Base-by-base conservation (phyloP, 2,329 filamentous ascomycete genomes). In the Fusarium gaditjirri region DNA sequence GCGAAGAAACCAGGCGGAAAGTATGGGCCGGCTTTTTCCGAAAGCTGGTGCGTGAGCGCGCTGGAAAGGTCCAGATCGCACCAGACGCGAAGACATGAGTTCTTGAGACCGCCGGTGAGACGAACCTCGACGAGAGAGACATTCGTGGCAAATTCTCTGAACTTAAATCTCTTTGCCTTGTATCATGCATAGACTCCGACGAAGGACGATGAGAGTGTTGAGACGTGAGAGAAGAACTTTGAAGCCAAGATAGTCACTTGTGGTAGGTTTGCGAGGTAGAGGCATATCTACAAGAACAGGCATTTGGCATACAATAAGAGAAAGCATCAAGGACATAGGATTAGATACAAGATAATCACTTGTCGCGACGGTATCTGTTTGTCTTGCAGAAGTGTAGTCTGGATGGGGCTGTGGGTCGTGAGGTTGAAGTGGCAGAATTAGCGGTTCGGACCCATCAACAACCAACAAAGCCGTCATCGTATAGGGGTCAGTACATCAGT, bases 401-500 rank as follows among this genome's bases (percentile, higher is more conserved):
- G 21, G 11, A 16, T 42, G 27, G 35, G 21, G 52, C 21, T 21
- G 52, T 47, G 53, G 53, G 23, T 35, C 29, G 1, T 31, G 12
- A 5, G 13, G 3, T 12, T 12, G n/a, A 65, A 39, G 1, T 1
- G 7, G 16, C 11, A 12, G 0, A 65, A 39, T 65, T 50, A 49
- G 5, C n/a, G 7, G 8, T 8, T 6, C 33, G 27, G 19, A 31
- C 25, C 17, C 63, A 44, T 50, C 38, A 21, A 49, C 12, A 31
- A 47, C n/a, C 42, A 44, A 12, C 12, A 3, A 50, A 19, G 63
- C 63, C 63, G 63, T 66, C 63, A 66, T 66, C 63, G 63, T 66
- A 66, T 66, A 66, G 63, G 63, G 63, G 63, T 66, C 42, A 66
- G 63, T 65, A 65, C 61, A 65, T 65, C 63, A 65, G 63, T 65